Evolutionary conservation across 2,329 filamentous ascomycete genomes (phyloP), one percentile per base, ranked within the genome.

Genomic region (Colletotrichum spinosum): DNA sequence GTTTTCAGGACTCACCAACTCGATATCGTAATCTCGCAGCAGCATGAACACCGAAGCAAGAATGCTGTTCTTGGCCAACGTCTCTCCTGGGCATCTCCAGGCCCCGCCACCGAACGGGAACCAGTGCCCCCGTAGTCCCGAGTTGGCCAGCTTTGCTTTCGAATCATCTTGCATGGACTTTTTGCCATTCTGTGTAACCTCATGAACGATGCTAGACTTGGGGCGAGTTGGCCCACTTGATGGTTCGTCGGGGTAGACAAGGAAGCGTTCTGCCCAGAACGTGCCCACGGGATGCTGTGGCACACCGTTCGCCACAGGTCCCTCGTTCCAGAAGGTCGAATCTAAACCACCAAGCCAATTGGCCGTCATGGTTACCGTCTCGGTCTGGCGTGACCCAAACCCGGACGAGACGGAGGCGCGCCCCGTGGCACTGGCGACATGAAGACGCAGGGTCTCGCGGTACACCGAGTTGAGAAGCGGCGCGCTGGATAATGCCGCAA

Each of bases 221-320:
- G 25, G 25, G 25, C 51, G 64, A 2, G 68, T 13, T 6, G 69
- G 69, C 5, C 67, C 69, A 45, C 69, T 70, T 1, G n/a, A 3
- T 2, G 65, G 65, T 17, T 70, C 63, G 6, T 66, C 67, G 4
- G 66, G 57, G 38, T 70, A 68, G 8, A 55, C 53, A 4, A 70
- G 44, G 41, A 69, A 69, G 2, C 69, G 54, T 44, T 70, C 69
- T 1, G 68, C 57, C 69, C 69, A 70, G 17, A 70, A 69, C 9
- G 55, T 35, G 4, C 57, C 33, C 3, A 68, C 44, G 9, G 69
- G 34, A 12, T 67, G 42, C 25, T 51, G 44, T 2, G 42, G 10
- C 9, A 39, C 44, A 6, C 64, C 44, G 33, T 58, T 10, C 2
- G 42, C 12, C 2, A 25, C 11, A 1, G 8, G 3, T 9, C 54